phyloP scores from a whole-genome alignment of 148 eudicot genomes.

The Nepenthes mirabilis region DNA sequence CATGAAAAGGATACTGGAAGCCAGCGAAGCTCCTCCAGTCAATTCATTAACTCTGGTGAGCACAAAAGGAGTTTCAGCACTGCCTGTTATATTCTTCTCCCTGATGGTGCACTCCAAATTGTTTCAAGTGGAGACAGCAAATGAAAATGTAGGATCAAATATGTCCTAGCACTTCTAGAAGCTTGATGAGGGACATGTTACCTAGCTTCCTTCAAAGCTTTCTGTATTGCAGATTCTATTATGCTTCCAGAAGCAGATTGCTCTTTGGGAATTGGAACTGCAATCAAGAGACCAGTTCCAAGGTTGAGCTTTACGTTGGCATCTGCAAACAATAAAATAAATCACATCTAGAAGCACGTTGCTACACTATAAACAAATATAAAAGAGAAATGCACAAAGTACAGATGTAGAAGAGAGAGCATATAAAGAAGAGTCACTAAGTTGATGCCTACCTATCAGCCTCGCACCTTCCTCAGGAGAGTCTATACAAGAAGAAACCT shows the following conservation, averaged over 20 bases:
- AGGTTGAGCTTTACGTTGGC: conserved; percentile 57
- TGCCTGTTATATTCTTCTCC: conserved; percentile 76
- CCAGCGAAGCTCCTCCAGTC: conserved; percentile 92
- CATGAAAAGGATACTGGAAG: conserved; percentile 76
- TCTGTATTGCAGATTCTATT: conserved; percentile 81
- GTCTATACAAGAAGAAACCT: conserved; percentile 71
- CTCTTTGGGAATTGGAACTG: conserved; percentile 88
- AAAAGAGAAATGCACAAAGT: background rate
- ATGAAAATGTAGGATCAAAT: background rate
- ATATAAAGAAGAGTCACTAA: background rate
- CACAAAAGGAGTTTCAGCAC: conserved; percentile 94
- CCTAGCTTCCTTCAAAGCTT: conserved; percentile 77
- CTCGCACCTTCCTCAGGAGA: conserved; percentile 83
- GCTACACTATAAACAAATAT: background rate
- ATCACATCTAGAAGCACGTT: background rate
- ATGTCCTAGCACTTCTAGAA: background rate
- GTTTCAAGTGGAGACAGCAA: background rate
- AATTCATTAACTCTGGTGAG: conserved; percentile 81
- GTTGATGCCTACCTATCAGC: conserved; percentile 43
- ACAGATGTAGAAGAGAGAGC: background rate
- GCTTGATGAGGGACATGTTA: conserved; percentile 11
- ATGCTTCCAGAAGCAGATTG: conserved; percentile 73
- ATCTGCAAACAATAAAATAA: conserved; percentile 26
- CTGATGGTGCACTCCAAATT: conserved; percentile 18
- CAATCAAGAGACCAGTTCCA: conserved; percentile 66